phyloP scores from a whole-genome alignment of 2,329 filamentous ascomycete genomes.

The Dothiorella sarmentorum region DNA sequence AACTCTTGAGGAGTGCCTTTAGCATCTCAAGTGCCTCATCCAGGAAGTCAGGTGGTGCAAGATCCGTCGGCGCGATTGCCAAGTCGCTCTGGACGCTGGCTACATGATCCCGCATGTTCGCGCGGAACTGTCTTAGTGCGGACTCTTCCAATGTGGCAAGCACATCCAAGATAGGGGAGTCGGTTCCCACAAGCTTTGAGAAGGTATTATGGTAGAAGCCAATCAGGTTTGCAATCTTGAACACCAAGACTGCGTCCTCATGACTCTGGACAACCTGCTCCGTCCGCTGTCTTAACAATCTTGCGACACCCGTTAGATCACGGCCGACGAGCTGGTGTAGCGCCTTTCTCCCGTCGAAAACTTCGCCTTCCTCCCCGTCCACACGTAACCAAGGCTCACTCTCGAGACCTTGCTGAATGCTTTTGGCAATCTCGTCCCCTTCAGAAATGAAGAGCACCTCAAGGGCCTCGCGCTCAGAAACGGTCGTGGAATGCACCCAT shows the following conservation, averaged over 20 bases:
- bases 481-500: conserved; percentile 90
- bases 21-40: conserved; percentile 76
- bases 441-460: conserved; percentile 90
- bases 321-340: conserved; percentile 83
- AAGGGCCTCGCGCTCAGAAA: conserved; percentile 88
- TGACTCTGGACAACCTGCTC: conserved; percentile 91
- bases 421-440: conserved; percentile 80
- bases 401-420: conserved; percentile 73
- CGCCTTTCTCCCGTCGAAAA: conserved; percentile 78
- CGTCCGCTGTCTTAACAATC: conserved; percentile 81
- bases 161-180: conserved; percentile 66
- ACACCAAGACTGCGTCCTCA: conserved; percentile 82
- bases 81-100: conserved; percentile 70
- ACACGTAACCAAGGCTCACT: conserved; percentile 76
- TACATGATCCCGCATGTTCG: conserved; percentile 75
- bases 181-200: conserved; percentile 67
- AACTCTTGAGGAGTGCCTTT: conserved; percentile 75
- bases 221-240: conserved; percentile 85
- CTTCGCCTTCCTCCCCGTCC: conserved; percentile 42
- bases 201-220: conserved; percentile 89
- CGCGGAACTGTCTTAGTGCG: conserved; percentile 77
- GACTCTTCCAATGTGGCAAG: conserved; percentile 69
- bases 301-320: conserved; percentile 74
- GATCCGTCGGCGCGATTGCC: conserved; percentile 65
- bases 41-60: conserved; percentile 76